These are phyloP conservation scores for Saturnispora diversa DNA, from an alignment of 805 yeast species.

Conservation along the genomic window DNA sequence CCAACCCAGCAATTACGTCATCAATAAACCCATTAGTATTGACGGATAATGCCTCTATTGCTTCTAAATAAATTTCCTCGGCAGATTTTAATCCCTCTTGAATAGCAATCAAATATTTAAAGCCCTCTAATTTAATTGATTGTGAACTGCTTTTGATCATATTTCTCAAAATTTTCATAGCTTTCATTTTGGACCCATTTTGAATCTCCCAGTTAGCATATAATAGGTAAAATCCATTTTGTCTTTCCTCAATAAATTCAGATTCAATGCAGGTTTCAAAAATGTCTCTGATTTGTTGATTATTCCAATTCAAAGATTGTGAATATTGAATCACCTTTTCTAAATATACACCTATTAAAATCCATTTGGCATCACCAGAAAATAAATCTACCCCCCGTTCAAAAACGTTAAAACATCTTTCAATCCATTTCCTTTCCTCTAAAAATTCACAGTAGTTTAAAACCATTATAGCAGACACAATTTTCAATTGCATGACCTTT, in stretches of 20 bases:
- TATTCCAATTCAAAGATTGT: slow-evolving; percentile 28
- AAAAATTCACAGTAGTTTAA: slow-evolving; percentile 59
- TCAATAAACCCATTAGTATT: slow-evolving; percentile 24
- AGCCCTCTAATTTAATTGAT: slow-evolving; percentile 33
- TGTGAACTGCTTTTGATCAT: slow-evolving; percentile 31
- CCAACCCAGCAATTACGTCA: slow-evolving; percentile 46
- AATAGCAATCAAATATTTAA: slow-evolving; percentile 36
- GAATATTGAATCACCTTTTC: slow-evolving; percentile 36
- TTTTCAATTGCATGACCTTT: slow-evolving; percentile 43
- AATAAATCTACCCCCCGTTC: slow-evolving; percentile 64
- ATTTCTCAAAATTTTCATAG: slow-evolving; percentile 40
- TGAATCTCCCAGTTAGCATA: slow-evolving; percentile 59
- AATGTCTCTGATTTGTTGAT: slow-evolving; percentile 58
- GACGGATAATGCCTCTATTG: slow-evolving; percentile 32
- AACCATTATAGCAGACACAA: slow-evolving; percentile 61
- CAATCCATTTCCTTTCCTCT: slow-evolving; percentile 38
- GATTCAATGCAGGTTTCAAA: slow-evolving; percentile 59
- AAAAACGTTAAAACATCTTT: slow-evolving; percentile 49
- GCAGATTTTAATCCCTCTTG: slow-evolving; percentile 34
- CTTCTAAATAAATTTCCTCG: slow-evolving; percentile 40
- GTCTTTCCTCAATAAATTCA: slow-evolving; percentile 6
- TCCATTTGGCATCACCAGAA: slow-evolving; percentile 50
- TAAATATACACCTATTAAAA: slow-evolving; percentile 67
- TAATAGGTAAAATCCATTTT: slow-evolving; percentile 35
- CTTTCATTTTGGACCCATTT: slow-evolving; percentile 42